Conservation (phyloP, 768 basidiomycete genomes). For the Boletellus ananas region DNA sequence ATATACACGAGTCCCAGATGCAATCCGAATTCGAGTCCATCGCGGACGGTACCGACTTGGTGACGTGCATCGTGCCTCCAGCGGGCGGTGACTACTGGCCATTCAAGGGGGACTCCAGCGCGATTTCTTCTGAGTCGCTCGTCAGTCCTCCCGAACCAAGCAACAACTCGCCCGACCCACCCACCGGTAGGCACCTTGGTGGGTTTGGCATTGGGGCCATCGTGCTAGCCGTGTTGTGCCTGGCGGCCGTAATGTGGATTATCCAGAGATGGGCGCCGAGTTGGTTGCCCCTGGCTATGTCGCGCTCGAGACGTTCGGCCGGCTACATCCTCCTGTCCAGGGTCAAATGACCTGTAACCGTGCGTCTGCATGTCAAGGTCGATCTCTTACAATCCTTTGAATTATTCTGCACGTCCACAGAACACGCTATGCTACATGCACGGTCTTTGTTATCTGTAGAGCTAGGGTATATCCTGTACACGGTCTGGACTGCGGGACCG, state of each 20-base stretch:
- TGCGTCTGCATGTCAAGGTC: too few species aligned
- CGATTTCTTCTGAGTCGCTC: too few species aligned
- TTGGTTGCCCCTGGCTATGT: conserved; percentile 21
- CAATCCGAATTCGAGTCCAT: conserved; percentile 54
- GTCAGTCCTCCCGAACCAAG: too few species aligned
- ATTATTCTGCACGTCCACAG: too few species aligned
- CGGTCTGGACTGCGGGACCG: too few species aligned
- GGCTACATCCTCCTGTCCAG: conserved; percentile 4
- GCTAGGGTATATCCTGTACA: too few species aligned
- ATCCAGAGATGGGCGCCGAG: conserved; percentile 46
- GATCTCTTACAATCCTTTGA: too few species aligned
- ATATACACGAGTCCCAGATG: conserved; percentile 37
- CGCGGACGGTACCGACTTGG: conserved; percentile 49
- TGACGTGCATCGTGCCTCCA: conserved; percentile 64
- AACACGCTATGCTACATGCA: too few species aligned
- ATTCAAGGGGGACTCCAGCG: conserved; percentile 39
- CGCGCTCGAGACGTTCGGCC: conserved; percentile 20
- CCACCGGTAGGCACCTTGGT: conserved; percentile 15
- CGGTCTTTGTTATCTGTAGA: too few species aligned
- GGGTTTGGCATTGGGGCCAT: conserved; percentile 54
- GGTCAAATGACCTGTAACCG: background rate
- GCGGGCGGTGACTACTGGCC: conserved; percentile 71
- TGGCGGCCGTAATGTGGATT: conserved; percentile 42
- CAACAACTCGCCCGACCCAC: too few species aligned
- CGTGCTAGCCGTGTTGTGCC: conserved; percentile 42